Evolutionary conservation across 2,329 filamentous ascomycete genomes (phyloP), one percentile per base, ranked within the genome.

Genomic region (Neofusicoccum parvum): DNA sequence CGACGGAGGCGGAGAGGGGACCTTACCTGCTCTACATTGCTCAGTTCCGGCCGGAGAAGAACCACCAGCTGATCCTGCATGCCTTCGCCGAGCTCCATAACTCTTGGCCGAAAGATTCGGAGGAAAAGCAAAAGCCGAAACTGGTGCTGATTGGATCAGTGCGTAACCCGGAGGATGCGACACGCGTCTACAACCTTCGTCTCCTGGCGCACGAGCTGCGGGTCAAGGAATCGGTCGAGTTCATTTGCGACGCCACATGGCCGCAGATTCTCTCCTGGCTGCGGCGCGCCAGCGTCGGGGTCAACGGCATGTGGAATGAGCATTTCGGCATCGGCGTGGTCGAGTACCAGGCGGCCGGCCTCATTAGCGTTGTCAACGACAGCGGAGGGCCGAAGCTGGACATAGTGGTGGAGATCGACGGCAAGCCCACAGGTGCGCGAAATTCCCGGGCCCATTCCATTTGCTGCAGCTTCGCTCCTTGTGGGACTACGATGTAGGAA

Each of bases 221-320:
- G 51, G 54, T 66, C 65, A 92, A 91, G 73, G 90, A 96, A 62
- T 83, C 85, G 14, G 93, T 97, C 49, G 88, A 92, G 65, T 99
- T 99, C 76, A 87, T 96, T 68, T 89, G 93, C 65, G 94, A 99
- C 76, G 94, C 92, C 0, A 88, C 91, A 32, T 99, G 94, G 93
- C 88, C 91, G 3, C 87, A 92, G 70, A 92, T 99, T 62, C 83
- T 97, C 10, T 85, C 90, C 37, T 93, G 92, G 87, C 82, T 98
- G 67, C 82, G 87, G 62, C 88, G 83, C 68, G 89, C 91, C 3
- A 94, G 88, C 17, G 87, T 99, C 1, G 95, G 95, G 58, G 93
- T 96, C 36, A 99, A 99, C 72, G 92, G 91, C 73, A 99, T 99
- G 95, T 99, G 95, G 94, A 98, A 97, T 76, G 95, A 99, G 80